Base-by-base conservation (phyloP, 2,329 filamentous ascomycete species). In the Hypoxylon sp. region DNA sequence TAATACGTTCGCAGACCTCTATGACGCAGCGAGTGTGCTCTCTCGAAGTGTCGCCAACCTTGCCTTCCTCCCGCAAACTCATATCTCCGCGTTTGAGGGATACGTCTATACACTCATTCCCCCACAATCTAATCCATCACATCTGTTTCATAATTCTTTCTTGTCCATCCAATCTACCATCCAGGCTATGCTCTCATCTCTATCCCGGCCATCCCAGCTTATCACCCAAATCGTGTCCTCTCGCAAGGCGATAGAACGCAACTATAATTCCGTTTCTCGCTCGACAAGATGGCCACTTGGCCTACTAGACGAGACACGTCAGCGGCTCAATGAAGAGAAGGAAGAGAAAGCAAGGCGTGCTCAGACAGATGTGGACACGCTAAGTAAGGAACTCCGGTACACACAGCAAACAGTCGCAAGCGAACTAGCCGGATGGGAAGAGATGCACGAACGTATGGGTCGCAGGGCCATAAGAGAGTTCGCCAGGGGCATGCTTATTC, bases 361-460 rank as follows among this genome's bases (percentile, higher is more conserved):
- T 20, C 87, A 90, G 68, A 79, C 84, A 16, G 93, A 97, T 75
- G 86, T 92, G 9, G 87, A 90, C 18, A 86, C 88, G 44, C 79
- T 97, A n/a, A 90, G 91, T 0, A 88, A 88, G 53, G 96, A 99
- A 78, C 81, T 99, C 58, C 83, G 93, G 51, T 97, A 96, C 78
- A 97, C 94, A 49, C 95, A 97, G 80, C 93, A 96, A 78, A 93
- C 95, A 12, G 95, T 98, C 22, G 95, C 96, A 5, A 86, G 89
- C 1, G 96, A 99, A 80, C 79, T 99, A 59, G 96, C 96, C 0
- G 93, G 92, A 14, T 99, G 96, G 93, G 94, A 97, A 74, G 93
- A 96, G 40, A 87, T 93, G 81, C 89, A 97, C 74, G 92, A 93
- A 70, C 88, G 87, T 73, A 88, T 92, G 80, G 93, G 92, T 1